Evolutionary conservation across 2,329 filamentous ascomycete genomes (phyloP), one percentile per base, ranked within the genome.

Genomic region (Curvularia verruculosa): DNA sequence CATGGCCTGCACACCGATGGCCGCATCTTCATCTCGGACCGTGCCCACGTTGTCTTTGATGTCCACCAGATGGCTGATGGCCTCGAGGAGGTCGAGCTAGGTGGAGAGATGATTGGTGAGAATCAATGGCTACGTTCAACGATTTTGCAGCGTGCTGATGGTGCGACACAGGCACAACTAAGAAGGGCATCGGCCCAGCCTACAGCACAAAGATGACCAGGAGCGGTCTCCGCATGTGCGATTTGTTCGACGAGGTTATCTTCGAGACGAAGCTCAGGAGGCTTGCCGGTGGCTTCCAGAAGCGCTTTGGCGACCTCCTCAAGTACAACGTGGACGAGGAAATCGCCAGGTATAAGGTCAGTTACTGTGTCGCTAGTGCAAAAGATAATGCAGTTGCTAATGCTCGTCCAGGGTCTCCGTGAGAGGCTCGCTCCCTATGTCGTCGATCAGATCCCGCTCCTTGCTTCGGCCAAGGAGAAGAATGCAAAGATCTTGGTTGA

Each of bases 281-380:
- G 23, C 77, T 92, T 46, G 87, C 84, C 8, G 65, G 76, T 5
- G 86, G 84, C n/a, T 89, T 84, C 77, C 82, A 86, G 79, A 87
- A 88, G 78, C 81, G 88, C 49, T 92, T 86, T 66, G 89, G 89
- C 7, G 84, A 89, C 63, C 76, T 90, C 24, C 76, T 89, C 52
- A 72, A 85, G 72, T 88, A 88, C 69, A 86, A 92, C 60, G 82
- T 88, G 6, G 88, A 92, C 64, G 86, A 87, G 31, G 89, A 92
- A 78, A 83, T 92, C 61, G 74, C 73, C 18, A 79, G 80, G 39
- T 90, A 88, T 77, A 81, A 85, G 70, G 81, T 82, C 72, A 31
- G 68, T 51, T 24, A 18, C 5, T 23, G 24, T 6, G 37, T 19
- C 26, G 7, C 26, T 19, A 41, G 21, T 19, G 7, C 26, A 26